Conservation (phyloP, 441 rosid species). For the Rhodomyrtus psidioides region DNA sequence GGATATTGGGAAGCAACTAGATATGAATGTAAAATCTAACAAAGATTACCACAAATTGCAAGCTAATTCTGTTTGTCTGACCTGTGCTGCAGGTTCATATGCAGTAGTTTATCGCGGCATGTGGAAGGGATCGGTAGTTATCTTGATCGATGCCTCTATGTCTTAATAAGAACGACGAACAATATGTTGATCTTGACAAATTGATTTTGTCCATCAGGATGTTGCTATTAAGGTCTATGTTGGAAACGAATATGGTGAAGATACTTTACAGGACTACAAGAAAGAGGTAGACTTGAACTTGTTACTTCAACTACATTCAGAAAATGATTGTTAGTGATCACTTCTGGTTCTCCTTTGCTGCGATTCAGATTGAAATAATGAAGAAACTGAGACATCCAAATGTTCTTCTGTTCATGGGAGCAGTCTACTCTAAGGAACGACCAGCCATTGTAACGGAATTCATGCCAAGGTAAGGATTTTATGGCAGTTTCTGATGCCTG, state of each 20-base stretch:
- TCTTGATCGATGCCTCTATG: neutral
- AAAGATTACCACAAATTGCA: neutral
- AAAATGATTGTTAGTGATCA: neutral
- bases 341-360: neutral
- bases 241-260: constrained; percentile 46
- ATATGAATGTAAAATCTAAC: neutral
- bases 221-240: constrained; percentile 79
- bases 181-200: neutral
- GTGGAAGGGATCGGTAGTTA: constrained; percentile 79
- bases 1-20: neutral
- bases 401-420: constrained; percentile 89
- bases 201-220: constrained; percentile 36
- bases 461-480: constrained; percentile 51
- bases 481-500: neutral
- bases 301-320: neutral
- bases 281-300: constrained; percentile 47
- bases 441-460: constrained; percentile 81
- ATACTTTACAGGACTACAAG: constrained; percentile 46
- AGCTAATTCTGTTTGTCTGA: neutral
- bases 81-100: constrained; percentile 49
- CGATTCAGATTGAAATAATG: constrained; percentile 62
- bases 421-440: constrained; percentile 60
- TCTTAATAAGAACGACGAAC: neutral
- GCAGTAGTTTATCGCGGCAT: constrained; percentile 66
- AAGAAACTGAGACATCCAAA: constrained; percentile 84